These are phyloP conservation scores for Ogataea methanolica DNA, from an alignment of 805 yeast genomes.

Conservation along the genomic window DNA sequence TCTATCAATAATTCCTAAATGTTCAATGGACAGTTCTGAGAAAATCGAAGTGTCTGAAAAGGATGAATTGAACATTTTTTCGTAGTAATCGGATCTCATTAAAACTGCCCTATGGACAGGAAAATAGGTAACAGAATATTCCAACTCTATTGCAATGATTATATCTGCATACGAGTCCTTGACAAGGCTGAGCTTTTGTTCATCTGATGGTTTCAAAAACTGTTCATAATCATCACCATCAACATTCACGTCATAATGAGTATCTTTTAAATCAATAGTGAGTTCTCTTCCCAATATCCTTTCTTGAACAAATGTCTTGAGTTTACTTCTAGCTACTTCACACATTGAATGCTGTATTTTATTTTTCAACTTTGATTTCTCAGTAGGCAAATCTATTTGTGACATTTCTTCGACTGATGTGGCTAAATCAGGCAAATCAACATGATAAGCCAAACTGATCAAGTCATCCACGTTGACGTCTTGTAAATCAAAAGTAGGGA, in stretches of 20 bases:
- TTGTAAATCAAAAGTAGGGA: slow-evolving; percentile 29
- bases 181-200: slow-evolving; percentile 23
- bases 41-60: slow-evolving; percentile 27
- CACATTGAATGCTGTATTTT: slow-evolving; percentile 30
- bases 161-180: slow-evolving; percentile 43
- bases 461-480: slow-evolving; percentile 27
- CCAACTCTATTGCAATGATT: slow-evolving; percentile 32
- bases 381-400: slow-evolving; percentile 14
- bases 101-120: slow-evolving; percentile 65
- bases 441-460: slow-evolving; percentile 30
- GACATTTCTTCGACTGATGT: slow-evolving; percentile 24
- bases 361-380: slow-evolving; percentile 29
- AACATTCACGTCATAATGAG: neutral
- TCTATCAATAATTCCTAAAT: slow-evolving; percentile 19
- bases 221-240: slow-evolving; percentile 1
- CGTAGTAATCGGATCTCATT: slow-evolving; percentile 58
- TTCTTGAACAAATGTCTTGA: slow-evolving; percentile 27
- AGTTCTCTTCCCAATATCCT: slow-evolving; percentile 22
- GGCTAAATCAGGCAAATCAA: slow-evolving; percentile 34
- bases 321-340: slow-evolving; percentile 32
- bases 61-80: slow-evolving; percentile 54
- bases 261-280: neutral
- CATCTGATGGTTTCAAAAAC: slow-evolving; percentile 9
- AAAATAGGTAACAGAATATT: slow-evolving; percentile 33
- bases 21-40: slow-evolving; percentile 9